A percentile compares a stretch with the other conserved stretches of the same genome.
phyloP scores from a whole-genome alignment of 2,329 filamentous ascomycete species.

The Apiospora saccharicola region DNA sequence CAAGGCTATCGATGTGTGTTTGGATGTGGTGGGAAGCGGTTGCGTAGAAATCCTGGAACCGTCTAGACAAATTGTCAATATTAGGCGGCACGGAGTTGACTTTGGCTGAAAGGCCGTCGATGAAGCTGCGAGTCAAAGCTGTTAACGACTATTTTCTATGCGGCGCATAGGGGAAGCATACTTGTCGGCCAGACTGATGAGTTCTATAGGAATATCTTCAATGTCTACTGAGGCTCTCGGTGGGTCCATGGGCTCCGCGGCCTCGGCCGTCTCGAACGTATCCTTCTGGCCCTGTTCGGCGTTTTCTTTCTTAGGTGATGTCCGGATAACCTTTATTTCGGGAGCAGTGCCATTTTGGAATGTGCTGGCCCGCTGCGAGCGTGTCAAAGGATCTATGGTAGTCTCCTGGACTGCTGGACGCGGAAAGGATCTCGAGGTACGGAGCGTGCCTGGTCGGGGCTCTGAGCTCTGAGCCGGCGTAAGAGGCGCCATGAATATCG shows the following conservation, averaged over 20 bases:
- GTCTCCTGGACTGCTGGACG: constrained; percentile 34
- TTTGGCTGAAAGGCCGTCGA: constrained; percentile 87
- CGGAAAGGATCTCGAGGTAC: constrained; percentile 40
- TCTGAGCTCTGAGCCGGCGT: constrained; percentile 35
- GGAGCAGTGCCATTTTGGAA: constrained; percentile 49
- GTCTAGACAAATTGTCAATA: constrained; percentile 80
- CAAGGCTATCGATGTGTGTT: constrained; percentile 84
- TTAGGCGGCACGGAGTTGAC: constrained; percentile 84
- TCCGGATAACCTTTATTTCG: constrained; percentile 36
- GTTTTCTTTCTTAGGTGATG: constrained; percentile 30
- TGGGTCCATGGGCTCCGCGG: constrained; percentile 53
- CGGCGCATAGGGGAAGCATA: constrained; percentile 46
- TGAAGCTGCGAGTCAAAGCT: constrained; percentile 68
- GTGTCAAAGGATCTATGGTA: constrained; percentile 42
- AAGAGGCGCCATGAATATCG: constrained; percentile 37
- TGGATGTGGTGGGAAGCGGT: constrained; percentile 82
- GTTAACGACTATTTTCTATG: constrained; percentile 32
- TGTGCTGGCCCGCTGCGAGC: constrained; percentile 56
- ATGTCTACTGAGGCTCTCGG: constrained; percentile 71
- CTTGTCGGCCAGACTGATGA: constrained; percentile 90
- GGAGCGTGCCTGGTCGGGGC: constrained; percentile 36
- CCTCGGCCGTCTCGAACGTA: constrained; percentile 58
- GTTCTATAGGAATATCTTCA: constrained; percentile 92
- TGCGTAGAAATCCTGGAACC: constrained; percentile 95
- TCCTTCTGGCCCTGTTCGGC: constrained; percentile 36